These are phyloP conservation scores for Lodderomyces elongisporus DNA, from an alignment of 1,139 yeast genomes.

Conservation along the genomic window DNA sequence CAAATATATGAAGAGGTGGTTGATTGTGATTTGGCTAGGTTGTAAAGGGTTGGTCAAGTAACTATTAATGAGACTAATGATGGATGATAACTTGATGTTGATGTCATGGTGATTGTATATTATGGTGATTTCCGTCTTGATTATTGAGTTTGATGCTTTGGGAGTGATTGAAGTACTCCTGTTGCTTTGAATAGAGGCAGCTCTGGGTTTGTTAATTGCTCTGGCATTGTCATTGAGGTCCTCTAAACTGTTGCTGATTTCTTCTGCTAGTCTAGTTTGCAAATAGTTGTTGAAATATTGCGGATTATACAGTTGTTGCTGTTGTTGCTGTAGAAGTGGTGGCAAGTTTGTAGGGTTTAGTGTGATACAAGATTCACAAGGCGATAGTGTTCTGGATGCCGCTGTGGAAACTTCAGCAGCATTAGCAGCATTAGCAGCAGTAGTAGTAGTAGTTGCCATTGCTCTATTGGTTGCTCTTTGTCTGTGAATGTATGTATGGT, in stretches of 20 bases:
- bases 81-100: slow-evolving; percentile 11
- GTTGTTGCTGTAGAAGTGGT: too few species aligned
- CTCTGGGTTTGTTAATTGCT: slow-evolving; percentile 1
- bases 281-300: slow-evolving; percentile 9
- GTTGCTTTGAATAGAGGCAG: too few species aligned
- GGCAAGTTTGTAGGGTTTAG: slow-evolving; percentile 6
- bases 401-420: too few species aligned
- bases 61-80: slow-evolving; percentile 10
- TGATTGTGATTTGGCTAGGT: slow-evolving; percentile 9
- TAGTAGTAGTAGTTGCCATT: too few species aligned
- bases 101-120: slow-evolving; percentile 11
- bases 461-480: too few species aligned
- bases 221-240: slow-evolving; percentile 1
- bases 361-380: slow-evolving; percentile 14
- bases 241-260: neutral
- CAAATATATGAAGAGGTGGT: slow-evolving; percentile 12
- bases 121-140: slow-evolving; percentile 10
- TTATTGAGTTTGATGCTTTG: neutral
- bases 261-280: slow-evolving; percentile 7
- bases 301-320: slow-evolving; percentile 8
- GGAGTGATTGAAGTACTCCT: neutral
- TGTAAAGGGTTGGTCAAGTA: slow-evolving; percentile 5
- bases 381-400: slow-evolving; percentile 7
- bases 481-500: too few species aligned
- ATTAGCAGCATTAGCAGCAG: too few species aligned